Evolutionary conservation across 495 filamentous ascomycete genomes (phyloP), one percentile per base, ranked within the genome.

Genomic region (Hypoxylon crocopeplum): DNA sequence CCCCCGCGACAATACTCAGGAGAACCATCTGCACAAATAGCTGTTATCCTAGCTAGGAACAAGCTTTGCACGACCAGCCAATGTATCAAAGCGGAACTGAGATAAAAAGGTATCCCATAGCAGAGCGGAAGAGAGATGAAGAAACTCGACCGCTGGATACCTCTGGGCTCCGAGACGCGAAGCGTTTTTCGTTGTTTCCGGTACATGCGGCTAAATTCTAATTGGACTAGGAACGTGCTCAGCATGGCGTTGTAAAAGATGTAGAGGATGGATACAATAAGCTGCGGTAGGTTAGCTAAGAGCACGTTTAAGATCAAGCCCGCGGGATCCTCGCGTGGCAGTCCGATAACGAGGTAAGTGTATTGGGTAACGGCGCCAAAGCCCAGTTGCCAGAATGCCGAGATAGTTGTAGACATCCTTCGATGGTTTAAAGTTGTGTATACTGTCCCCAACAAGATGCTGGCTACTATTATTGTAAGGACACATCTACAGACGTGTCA

Each of bases 241-340:
- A 65, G 15, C 17, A 59, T 42, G 10, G 36, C 29, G 16, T 49
- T 49, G 25, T 39, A 46, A 5, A 59, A 20, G 2, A 49, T 59
- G 52, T 83, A 83, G 7, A 74, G 39, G 3, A 79, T 56, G 1
- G 77, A 77, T 6, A 83, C 48, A 0, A 79, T 27, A 0, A 76
- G 47, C 58, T 84, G 81, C 0, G 77, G 75, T 2, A 62, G 38
- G 53, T 84, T 82, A 5, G 72, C 71, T 2, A 77, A 16, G 6
- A 78, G 49, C 0, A 73, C 63, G 11, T 56, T 67, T 6, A 3
- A n/a, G 7, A 38, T 20, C 33, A 45, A 6, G 38, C 60, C 5
- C 13, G 12, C 21, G 1, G 55, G 55, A 10, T 59, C 55, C 27
- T 21, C 3, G 7, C 44, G 47, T 15, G 59, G 40, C 8, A 61